Evolutionary conservation across 1,284 basidiomycete species (phyloP), one percentile per base, ranked within the genome.

Genomic region (Sporisorium scitamineum): DNA sequence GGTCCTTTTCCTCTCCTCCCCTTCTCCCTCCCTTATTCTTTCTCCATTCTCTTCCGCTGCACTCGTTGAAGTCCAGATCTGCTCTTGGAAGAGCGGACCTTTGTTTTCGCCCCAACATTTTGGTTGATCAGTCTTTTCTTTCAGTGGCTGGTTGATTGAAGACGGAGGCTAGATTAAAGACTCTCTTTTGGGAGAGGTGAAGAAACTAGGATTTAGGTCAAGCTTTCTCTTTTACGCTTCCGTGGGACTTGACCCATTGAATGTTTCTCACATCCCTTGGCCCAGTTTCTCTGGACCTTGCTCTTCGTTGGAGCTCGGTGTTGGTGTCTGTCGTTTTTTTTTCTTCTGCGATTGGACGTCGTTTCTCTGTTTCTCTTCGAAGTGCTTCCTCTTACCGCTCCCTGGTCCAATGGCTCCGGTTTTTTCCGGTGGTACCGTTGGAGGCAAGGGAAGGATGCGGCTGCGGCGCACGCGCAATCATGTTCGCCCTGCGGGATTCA

Each of bases 101-200:
- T n/a, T 16, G 14, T 18, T 11, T 24, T 48, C 50, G 70, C 76
- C 80, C 80, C 80, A 75, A 69, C 70, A 80, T 80, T 81, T 81
- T 81, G 80, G 80, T 81, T 72, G 78, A 58, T 52, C 67, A 71
- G 79, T 60, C 75, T 64, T 47, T 2, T 61, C 42, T 29, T 51
- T 45, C 61, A 42, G 72, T 81, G 80, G 76, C 78, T 78, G 63
- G 60, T 70, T 63, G 78, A 81, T 81, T 81, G 80, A 81, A 81
- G 78, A 61, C 54, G 79, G 76, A 51, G 80, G 80, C 80, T 62
- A 81, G 57, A 80, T 73, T 14, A 42, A 69, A 39, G 22, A 18
- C 22, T 39, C 9, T 31, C 29, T 24, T 29, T 47, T 50, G 20
- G 13, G 18, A 31, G n/a, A n/a, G n/a, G n/a, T n/a, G n/a, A n/a